These are phyloP conservation scores for Kuraishia molischiana DNA, from an alignment of 805 yeast genomes.

Conservation along the genomic window DNA sequence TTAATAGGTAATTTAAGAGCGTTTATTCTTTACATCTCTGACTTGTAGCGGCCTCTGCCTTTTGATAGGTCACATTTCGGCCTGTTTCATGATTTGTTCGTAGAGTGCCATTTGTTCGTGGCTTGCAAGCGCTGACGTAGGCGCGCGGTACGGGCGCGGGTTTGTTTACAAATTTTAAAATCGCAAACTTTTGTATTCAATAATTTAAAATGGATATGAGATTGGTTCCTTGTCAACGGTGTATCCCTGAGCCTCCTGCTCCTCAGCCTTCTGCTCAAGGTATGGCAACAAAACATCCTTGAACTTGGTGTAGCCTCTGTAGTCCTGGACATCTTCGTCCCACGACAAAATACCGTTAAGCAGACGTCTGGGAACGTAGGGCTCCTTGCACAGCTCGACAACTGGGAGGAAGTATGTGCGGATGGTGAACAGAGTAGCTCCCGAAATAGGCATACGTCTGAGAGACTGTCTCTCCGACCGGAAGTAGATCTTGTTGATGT, in stretches of 20 bases:
- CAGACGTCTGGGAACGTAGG: slow-evolving; percentile 50
- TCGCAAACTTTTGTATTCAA: not conserved
- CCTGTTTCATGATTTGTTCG: too few relatives aligned
- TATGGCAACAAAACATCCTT: slow-evolving; percentile 47
- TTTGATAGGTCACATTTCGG: too few relatives aligned
- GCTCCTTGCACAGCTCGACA: slow-evolving; percentile 44
- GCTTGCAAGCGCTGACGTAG: not conserved
- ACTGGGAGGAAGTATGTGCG: slow-evolving; percentile 56
- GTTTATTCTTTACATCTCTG: too few relatives aligned
- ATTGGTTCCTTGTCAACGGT: slow-evolving; percentile 28
- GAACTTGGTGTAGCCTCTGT: slow-evolving; percentile 48
- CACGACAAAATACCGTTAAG: slow-evolving; percentile 50
- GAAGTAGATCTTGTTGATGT: slow-evolving; percentile 37
- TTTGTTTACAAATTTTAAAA: too few relatives aligned
- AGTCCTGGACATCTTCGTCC: slow-evolving; percentile 49
- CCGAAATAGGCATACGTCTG: slow-evolving; percentile 49
- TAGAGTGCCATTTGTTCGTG: not conserved
- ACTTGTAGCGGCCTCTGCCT: too few relatives aligned
- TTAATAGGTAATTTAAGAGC: too few relatives aligned
- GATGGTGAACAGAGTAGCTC: slow-evolving; percentile 49
- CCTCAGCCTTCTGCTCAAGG: slow-evolving; percentile 33
- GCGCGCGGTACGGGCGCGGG: not conserved
- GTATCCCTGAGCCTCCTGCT: slow-evolving; percentile 35
- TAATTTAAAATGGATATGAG: slow-evolving; percentile 29
- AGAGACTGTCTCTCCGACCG: slow-evolving; percentile 59